A percentile compares a stretch with the other conserved stretches of the same genome.
Evolutionary conservation across 805 yeast genomes (phyloP).

Genomic region (Ogataea ramenticola): DNA sequence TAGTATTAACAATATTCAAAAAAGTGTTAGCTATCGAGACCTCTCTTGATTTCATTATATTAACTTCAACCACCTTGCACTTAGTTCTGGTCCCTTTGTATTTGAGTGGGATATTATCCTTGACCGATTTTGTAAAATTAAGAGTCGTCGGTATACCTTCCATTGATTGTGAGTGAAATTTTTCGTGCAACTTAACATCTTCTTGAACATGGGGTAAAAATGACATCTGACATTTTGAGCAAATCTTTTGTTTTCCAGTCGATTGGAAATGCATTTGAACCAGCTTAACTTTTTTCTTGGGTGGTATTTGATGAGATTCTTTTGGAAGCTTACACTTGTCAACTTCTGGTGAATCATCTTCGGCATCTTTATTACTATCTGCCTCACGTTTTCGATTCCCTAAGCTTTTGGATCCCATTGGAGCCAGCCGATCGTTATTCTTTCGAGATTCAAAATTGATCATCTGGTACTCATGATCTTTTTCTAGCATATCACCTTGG

Average conservation of each 20-base stretch:
- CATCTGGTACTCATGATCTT: too few relatives aligned
- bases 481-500: too few relatives aligned
- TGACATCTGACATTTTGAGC: slow-evolving; percentile 49
- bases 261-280: slow-evolving; percentile 13
- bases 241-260: slow-evolving; percentile 20
- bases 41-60: slow-evolving; percentile 25
- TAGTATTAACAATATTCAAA: slow-evolving; percentile 48
- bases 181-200: slow-evolving; percentile 42
- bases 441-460: too few relatives aligned
- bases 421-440: too few relatives aligned
- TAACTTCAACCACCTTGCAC: slow-evolving; percentile 27
- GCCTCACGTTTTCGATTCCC: too few relatives aligned
- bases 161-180: slow-evolving; percentile 42
- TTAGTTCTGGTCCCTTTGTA: not conserved
- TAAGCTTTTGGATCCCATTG: too few relatives aligned
- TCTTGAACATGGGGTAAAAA: slow-evolving; percentile 32
- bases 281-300: not conserved
- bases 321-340: not conserved
- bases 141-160: slow-evolving; percentile 9
- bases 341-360: too few relatives aligned
- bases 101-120: slow-evolving; percentile 1
- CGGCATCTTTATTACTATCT: not conserved
- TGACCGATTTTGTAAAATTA: slow-evolving; percentile 6
- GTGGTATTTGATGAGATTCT: not conserved
- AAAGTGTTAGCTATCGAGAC: slow-evolving; percentile 30